Evolutionary conservation across 805 yeast genomes (phyloP), one percentile per base, ranked within the genome.

Genomic region (Phaffomyces antillensis): DNA sequence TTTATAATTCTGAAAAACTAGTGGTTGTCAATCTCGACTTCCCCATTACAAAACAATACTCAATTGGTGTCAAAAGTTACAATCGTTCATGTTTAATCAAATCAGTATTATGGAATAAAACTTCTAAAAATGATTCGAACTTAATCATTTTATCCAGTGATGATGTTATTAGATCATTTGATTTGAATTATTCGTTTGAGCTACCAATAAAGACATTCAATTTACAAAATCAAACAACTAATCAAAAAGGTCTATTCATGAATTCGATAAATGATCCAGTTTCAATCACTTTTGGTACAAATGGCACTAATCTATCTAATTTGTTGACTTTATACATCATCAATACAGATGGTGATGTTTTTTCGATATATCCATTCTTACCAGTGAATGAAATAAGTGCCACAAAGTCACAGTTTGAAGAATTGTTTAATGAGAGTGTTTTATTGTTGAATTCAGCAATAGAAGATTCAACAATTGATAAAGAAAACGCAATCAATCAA

Each of bases 311-410:
- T 2, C 41, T 58, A 2, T 30, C 52, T 6, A 82, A 81, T 12
- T 68, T 71, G 3, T 53, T 83, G 42, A 72, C 85, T 0, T 61
- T 84, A 18, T 79, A 74, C 53, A 56, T 81, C 9, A 53, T 79
- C 42, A 72, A 73, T 10, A 56, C 63, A 10, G 83, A 78, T 43
- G 79, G 83, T 13, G 86, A 83, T 50, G 48, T 85, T 1, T 81
- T 72, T 53, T 66, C 74, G 1, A 62, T 84, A 4, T 77, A 73
- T 50, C 93, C 93, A n/a, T 81, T 81, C 57, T 53, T 76, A 18
- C 87, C 90, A 0, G 37, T 24, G 1, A 48, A 58, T 1, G 59
- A 66, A 24, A 52, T 78, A 25, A 59, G 69, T 1, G 66, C 71
- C n/a, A 42, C 70, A 1, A 49, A 58, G 32, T 47, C 53, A 2